Evolutionary conservation across 805 yeast species (phyloP), one percentile per base, ranked within the genome.

Genomic region (Zygosaccharomyces gambellarensis): DNA sequence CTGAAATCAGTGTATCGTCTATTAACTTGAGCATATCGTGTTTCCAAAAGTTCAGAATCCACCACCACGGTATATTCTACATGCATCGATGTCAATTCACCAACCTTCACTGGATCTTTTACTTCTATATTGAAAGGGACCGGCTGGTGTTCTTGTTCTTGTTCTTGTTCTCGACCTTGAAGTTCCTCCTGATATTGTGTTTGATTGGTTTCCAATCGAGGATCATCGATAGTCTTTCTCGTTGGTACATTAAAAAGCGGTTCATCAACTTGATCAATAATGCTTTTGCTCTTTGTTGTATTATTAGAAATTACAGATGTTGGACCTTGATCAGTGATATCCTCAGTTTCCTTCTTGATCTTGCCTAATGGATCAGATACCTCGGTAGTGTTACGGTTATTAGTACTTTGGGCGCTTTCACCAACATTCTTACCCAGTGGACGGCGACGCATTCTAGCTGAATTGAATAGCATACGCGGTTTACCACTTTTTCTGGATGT

Each of bases 1-100:
- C 96, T 73, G 68, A 94, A 92, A 67, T 94, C 99, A 46, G 83
- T 80, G 67, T 92, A 94, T 56, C 99, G 77, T 63, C 99, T 76
- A 4, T 88, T 79, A 0, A 90, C 97, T 9, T 74, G 70, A 0
- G 75, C 70, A 43, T 77, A 81, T 8, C 69, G 62, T n/a, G 64
- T 53, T 19, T 63, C 57, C 42, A 71, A 62, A 23, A 55, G 36
- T 41, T 67, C 58, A 7, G 87, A 77, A 44, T 68, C 76, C 12
- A 95, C 81, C 30, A 77, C 78, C 21, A 94, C 87, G 2, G 85
- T 79, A 67, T 92, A 94, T 5, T 87, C 95, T 2, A 92, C 87
- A 65, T 94, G 96, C 1, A 95, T 86, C 38, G 83, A 80, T 0
- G 98, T 82, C 40, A 90, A 69, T 55, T 94, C 99, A 3, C 97